phyloP scores from a whole-genome alignment of 306 rosid genomes.

The Cicer judaicum region DNA sequence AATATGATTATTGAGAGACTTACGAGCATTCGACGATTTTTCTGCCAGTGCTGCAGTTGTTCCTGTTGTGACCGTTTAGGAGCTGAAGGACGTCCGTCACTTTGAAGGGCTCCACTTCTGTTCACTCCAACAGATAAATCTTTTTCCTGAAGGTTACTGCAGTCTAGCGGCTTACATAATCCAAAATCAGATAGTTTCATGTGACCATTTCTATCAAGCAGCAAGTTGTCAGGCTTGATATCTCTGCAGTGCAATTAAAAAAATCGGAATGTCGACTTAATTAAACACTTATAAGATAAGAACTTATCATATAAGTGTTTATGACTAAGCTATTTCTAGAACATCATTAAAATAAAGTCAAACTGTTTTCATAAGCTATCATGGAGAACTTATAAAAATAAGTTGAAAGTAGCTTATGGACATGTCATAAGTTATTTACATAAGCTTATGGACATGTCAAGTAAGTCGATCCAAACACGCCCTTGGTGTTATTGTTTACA shows the following conservation, averaged over 20 bases:
- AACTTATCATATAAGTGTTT: too few species aligned
- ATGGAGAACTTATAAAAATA: too few species aligned
- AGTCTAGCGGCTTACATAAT: constrained; percentile 82
- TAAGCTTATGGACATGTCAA: too few species aligned
- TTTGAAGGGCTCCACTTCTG: constrained; percentile 90
- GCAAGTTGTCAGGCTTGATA: constrained; percentile 90
- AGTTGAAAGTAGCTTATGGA: too few species aligned
- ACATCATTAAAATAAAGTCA: too few species aligned
- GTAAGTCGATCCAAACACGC: too few species aligned
- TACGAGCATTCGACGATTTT: constrained; percentile 82
- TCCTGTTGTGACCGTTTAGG: constrained; percentile 76
- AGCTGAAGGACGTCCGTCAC: constrained; percentile 68
- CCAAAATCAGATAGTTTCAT: constrained; percentile 93
- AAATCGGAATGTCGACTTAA: constrained; percentile 18
- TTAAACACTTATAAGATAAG: too few species aligned
- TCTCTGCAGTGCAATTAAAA: constrained; percentile 59
- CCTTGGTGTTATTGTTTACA: not conserved
- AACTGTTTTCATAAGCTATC: too few species aligned
- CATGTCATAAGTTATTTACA: too few species aligned
- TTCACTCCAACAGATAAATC: constrained; percentile 78
- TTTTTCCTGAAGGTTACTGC: constrained; percentile 84
- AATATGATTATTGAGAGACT: constrained; percentile 36
- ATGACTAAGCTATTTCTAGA: too few species aligned
- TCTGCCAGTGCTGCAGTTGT: constrained; percentile 82
- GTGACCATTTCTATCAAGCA: constrained; percentile 81